Percentiles rank a stretch among this genome's conserved stretches.
Evolutionary conservation across 768 basidiomycete species (phyloP).

Genomic region (Kwoniella shandongensis): DNA sequence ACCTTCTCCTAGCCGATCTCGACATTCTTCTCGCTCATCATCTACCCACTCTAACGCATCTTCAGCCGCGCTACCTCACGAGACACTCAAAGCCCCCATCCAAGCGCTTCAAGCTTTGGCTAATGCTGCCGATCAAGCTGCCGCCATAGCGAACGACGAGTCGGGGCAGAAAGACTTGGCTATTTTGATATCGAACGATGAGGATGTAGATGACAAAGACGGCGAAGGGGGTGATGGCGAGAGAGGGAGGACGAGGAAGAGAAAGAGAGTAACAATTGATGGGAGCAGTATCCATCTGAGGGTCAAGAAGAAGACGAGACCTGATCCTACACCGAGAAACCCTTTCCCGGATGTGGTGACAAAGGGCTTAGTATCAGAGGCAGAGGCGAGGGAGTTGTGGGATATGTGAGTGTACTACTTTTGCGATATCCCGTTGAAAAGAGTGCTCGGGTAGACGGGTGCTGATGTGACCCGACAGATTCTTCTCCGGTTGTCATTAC

Average conservation of each 20-base stretch:
- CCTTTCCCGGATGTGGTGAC: constrained; percentile 54
- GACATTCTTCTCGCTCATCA: constrained; percentile 28
- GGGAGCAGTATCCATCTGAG: constrained; percentile 65
- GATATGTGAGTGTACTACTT: constrained; percentile 68
- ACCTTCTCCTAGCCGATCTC: constrained; percentile 60
- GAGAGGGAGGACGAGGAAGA: constrained; percentile 66
- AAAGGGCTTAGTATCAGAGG: constrained; percentile 79
- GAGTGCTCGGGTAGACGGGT: neutral
- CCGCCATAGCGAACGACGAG: constrained; percentile 2
- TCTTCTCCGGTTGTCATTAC: constrained; percentile 93
- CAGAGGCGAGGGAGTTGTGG: constrained; percentile 84
- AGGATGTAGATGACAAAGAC: neutral
- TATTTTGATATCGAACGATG: neutral
- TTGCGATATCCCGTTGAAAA: neutral
- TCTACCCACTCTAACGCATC: constrained; percentile 89
- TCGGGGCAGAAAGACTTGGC: constrained; percentile 8
- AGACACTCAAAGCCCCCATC: constrained; percentile 84
- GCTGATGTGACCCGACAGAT: constrained; percentile 60
- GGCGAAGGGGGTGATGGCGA: constrained; percentile 13
- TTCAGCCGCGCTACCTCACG: constrained; percentile 79
- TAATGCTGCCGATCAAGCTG: constrained; percentile 80
- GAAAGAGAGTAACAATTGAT: constrained; percentile 77
- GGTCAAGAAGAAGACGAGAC: constrained; percentile 48
- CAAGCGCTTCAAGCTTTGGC: constrained; percentile 91
- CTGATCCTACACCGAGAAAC: constrained; percentile 51